Percentiles rank a stretch among this genome's conserved stretches.
Conservation (phyloP, 768 basidiomycete genomes). For the Leccinellum luteum region DNA sequence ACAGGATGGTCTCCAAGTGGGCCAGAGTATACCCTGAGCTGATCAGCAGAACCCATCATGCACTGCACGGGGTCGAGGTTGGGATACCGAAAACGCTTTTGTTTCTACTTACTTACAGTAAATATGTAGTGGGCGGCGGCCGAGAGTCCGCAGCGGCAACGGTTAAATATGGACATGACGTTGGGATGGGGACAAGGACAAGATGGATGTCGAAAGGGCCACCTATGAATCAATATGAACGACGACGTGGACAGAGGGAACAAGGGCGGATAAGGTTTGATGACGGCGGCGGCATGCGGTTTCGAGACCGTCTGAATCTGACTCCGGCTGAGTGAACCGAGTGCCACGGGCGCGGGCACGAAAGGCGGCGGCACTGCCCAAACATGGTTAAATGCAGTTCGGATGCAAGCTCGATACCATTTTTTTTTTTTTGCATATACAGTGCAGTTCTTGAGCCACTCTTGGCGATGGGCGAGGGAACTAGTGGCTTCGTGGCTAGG, state of each 20-base stretch:
- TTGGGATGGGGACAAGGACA: neutral
- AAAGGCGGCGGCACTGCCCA: neutral
- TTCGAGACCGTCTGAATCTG: neutral
- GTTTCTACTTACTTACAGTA: too few relatives aligned
- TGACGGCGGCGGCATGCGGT: neutral
- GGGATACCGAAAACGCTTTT: too few relatives aligned
- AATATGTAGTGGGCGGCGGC: too few relatives aligned
- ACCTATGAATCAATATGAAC: neutral
- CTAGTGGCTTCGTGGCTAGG: too few relatives aligned
- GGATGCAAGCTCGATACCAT: neutral
- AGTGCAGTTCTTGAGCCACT: too few relatives aligned
- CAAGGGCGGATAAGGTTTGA: neutral
- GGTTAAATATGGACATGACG: neutral
- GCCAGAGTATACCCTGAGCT: too few relatives aligned
- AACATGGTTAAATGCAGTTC: constrained; percentile 18
- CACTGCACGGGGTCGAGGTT: neutral
- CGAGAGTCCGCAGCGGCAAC: neutral
- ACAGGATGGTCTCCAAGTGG: neutral
- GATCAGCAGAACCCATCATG: too few relatives aligned
- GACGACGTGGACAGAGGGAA: neutral
- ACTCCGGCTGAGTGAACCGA: neutral
- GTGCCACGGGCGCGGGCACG: neutral
- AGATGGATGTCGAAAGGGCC: neutral
- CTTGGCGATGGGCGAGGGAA: too few relatives aligned
- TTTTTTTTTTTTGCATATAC: too few relatives aligned